Conservation (phyloP, 768 basidiomycete genomes). For the Boletus subparvulus region DNA sequence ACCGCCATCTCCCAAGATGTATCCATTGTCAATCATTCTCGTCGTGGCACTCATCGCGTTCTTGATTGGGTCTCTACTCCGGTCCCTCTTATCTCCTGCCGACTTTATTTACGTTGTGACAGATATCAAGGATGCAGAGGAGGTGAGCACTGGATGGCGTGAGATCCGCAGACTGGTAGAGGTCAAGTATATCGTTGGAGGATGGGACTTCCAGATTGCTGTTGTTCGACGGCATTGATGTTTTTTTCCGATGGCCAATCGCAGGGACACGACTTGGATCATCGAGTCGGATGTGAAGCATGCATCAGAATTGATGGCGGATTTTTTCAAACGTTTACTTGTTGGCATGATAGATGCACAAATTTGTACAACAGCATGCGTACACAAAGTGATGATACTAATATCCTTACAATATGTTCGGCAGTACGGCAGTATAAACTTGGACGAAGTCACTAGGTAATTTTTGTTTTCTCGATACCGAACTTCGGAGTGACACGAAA, state of each 20-base stretch:
- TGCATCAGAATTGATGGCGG: background rate
- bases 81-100: slow-evolving; percentile 84
- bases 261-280: background rate
- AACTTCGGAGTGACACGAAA: too few species aligned
- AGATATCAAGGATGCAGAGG: slow-evolving; percentile 54
- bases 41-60: slow-evolving; percentile 85
- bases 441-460: background rate
- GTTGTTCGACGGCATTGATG: slow-evolving; percentile 68
- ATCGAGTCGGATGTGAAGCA: background rate
- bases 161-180: slow-evolving; percentile 83
- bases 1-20: slow-evolving; percentile 22
- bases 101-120: slow-evolving; percentile 85
- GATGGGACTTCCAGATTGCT: slow-evolving; percentile 88
- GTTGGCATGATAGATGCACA: slow-evolving; percentile 9
- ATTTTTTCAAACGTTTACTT: background rate
- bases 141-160: slow-evolving; percentile 64
- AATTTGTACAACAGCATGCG: slow-evolving; percentile 11
- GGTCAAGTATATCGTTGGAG: slow-evolving; percentile 75
- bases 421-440: background rate
- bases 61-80: slow-evolving; percentile 85
- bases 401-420: background rate
- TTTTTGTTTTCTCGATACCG: background rate
- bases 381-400: background rate
- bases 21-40: slow-evolving; percentile 57
- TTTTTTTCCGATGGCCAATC: background rate